Conservation (phyloP, 768 basidiomycete species). For the Tremella mesenterica region DNA sequence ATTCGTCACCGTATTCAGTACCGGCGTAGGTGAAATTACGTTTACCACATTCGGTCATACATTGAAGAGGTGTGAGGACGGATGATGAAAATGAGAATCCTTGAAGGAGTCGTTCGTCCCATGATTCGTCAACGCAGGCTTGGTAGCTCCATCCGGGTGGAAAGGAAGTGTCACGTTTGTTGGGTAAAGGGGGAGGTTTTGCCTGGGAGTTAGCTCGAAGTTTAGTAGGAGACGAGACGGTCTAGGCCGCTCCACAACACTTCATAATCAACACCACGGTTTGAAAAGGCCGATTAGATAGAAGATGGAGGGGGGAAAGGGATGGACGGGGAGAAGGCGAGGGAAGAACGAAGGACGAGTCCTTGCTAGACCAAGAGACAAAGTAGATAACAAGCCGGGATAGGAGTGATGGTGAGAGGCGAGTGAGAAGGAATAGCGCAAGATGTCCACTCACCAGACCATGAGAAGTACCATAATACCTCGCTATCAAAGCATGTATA, state of each 20-base stretch:
- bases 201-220: constrained; percentile 11
- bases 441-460: constrained; percentile 34
- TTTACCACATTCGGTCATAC: constrained; percentile 36
- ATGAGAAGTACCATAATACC: constrained; percentile 33
- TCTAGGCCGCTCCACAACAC: neutral
- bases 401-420: neutral
- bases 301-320: neutral
- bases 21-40: constrained; percentile 34
- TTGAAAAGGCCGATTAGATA: no score
- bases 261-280: no score
- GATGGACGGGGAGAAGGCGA: neutral
- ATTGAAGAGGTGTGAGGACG: constrained; percentile 24
- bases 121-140: constrained; percentile 40
- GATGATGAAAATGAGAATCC: constrained; percentile 35
- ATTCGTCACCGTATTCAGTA: constrained; percentile 41
- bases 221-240: neutral
- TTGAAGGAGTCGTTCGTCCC: constrained; percentile 31
- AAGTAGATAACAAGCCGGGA: neutral
- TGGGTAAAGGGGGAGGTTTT: constrained; percentile 30
- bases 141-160: constrained; percentile 38
- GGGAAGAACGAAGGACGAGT: no score
- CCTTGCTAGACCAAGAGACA: neutral
- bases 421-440: neutral
- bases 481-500: constrained; percentile 13
- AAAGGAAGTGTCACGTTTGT: constrained; percentile 29